Percentiles rank a stretch among this genome's conserved stretches.
phyloP scores from a whole-genome alignment of 352 stramenopile species.

The Globisporangium orthogonon region DNA sequence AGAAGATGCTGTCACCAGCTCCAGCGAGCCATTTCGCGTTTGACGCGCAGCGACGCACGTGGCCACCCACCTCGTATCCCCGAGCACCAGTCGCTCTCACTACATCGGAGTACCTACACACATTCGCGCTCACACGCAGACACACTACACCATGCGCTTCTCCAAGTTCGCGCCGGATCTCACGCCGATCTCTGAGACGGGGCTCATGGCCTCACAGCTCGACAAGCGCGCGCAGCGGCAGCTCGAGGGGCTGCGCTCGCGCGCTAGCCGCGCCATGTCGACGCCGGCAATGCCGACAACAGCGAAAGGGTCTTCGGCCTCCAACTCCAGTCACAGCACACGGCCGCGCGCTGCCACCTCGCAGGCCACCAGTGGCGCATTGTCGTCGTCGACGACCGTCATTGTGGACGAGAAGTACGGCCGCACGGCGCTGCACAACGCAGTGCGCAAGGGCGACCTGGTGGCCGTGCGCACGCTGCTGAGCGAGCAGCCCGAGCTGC shows the following conservation, averaged over 20 bases:
- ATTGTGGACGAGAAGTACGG: slow-evolving; percentile 34
- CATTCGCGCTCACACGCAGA: background rate
- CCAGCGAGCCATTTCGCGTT: background rate
- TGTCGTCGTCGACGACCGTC: background rate
- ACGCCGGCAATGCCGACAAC: slow-evolving; percentile 1
- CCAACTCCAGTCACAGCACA: background rate
- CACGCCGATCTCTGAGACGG: slow-evolving; percentile 51
- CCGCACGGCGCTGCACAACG: slow-evolving; percentile 38
- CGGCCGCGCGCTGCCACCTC: slow-evolving; percentile 6
- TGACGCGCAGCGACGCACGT: background rate
- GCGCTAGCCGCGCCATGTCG: slow-evolving; percentile 7
- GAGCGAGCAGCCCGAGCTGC: slow-evolving; percentile 26
- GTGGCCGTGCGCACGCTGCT: slow-evolving; percentile 23
- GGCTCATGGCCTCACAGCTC: slow-evolving; percentile 26
- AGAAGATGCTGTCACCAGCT: background rate
- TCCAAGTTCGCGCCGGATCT: slow-evolving; percentile 50
- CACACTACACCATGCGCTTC: slow-evolving; percentile 17
- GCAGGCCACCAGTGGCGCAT: background rate
- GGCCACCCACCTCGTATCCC: too few species aligned
- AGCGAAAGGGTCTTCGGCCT: background rate
- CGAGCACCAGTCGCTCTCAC: background rate
- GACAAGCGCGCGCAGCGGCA: slow-evolving; percentile 7
- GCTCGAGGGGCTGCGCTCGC: slow-evolving; percentile 10
- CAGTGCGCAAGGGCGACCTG: slow-evolving; percentile 46
- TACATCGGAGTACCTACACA: background rate